These are phyloP conservation scores for Isatis lusitanica DNA, from an alignment of 441 rosid genomes.

Conservation along the genomic window DNA sequence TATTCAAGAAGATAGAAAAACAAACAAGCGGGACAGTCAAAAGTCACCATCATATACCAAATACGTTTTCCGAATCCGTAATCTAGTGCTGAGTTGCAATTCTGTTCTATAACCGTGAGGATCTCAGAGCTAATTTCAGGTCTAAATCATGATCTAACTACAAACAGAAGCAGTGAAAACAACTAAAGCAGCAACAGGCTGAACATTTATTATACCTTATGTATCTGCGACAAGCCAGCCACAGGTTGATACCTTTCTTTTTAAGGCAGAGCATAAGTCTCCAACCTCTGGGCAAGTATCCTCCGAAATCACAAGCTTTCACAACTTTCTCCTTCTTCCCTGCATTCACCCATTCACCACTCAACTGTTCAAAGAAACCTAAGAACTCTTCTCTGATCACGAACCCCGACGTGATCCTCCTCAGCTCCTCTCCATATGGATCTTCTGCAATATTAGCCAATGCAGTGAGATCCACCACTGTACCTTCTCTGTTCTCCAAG, in stretches of 20 bases:
- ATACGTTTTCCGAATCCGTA: background rate
- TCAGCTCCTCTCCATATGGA: constrained; percentile 50
- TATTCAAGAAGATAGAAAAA: background rate
- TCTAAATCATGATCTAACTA: constrained; percentile 7
- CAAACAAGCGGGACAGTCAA: background rate
- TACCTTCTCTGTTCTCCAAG: constrained; percentile 37
- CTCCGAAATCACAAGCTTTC: constrained; percentile 40
- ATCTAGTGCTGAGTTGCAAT: too few relatives aligned
- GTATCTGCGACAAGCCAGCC: constrained; percentile 56
- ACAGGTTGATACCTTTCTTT: constrained; percentile 38
- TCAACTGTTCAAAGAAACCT: constrained; percentile 43
- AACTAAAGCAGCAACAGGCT: background rate
- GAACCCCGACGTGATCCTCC: constrained; percentile 46
- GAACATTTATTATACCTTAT: constrained; percentile 44
- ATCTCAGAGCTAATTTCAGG: background rate
- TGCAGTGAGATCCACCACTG: constrained; percentile 38
- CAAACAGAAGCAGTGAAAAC: background rate
- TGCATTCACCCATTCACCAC: constrained; percentile 58
- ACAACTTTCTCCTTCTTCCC: constrained; percentile 56
- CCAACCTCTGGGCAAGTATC: constrained; percentile 52
- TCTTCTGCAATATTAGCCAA: constrained; percentile 34
- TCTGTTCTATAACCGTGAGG: too few relatives aligned
- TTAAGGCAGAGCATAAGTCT: constrained; percentile 52
- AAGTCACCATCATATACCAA: background rate
- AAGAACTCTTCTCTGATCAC: constrained; percentile 41